A percentile compares a stretch with the other conserved stretches of the same genome.
Conservation (phyloP, 306 rosid species). For the Vigna reflexopilosa region DNA sequence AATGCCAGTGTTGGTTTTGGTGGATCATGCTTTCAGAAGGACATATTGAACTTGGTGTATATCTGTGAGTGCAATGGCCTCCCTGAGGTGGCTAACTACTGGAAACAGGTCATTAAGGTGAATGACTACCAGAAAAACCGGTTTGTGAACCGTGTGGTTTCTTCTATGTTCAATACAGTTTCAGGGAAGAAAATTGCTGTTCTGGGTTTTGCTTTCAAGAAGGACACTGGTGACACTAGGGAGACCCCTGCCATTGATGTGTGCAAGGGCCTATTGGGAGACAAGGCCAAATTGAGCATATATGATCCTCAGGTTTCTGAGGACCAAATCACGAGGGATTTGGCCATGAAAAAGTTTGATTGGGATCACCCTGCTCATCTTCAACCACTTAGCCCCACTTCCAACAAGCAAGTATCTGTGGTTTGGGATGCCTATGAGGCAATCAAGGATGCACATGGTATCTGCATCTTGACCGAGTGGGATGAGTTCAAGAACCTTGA, state of each 20-base stretch:
- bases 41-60: conserved; percentile 83
- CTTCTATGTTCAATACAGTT: conserved; percentile 91
- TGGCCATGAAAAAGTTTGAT: conserved; percentile 84
- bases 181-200: conserved; percentile 79
- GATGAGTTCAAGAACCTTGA: conserved; percentile 81
- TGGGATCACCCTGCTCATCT: conserved; percentile 92
- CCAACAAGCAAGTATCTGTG: conserved; percentile 66
- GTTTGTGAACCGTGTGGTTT: conserved; percentile 79
- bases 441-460: conserved; percentile 75
- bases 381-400: conserved; percentile 72
- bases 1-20: conserved; percentile 96
- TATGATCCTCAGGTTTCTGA: conserved; percentile 83
- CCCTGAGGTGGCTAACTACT: conserved; percentile 89
- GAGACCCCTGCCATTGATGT: conserved; percentile 93
- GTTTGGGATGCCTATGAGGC: conserved; percentile 80
- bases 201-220: conserved; percentile 89
- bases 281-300: conserved; percentile 79
- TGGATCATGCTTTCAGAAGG: conserved; percentile 97
- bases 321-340: conserved; percentile 76
- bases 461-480: conserved; percentile 84
- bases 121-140: conserved; percentile 91
- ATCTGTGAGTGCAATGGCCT: conserved; percentile 96
- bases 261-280: conserved; percentile 82
- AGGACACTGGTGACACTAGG: conserved; percentile 91
- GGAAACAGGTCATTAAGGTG: conserved; percentile 94